Evolutionary conservation across 805 yeast genomes (phyloP).

Genomic region (Wickerhamomyces alni): DNA sequence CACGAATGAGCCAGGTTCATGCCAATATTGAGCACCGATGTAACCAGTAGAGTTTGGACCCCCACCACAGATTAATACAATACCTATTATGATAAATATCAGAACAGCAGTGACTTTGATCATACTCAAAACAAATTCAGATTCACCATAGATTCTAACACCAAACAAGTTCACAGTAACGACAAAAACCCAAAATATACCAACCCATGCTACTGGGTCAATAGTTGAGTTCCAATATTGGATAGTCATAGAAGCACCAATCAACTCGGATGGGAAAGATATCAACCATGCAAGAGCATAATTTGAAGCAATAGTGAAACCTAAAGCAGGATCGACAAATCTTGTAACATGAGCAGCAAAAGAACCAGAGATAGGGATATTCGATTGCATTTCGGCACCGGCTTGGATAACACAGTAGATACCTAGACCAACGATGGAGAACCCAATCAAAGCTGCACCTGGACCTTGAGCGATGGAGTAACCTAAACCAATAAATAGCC

Average conservation of each 20-base stretch:
- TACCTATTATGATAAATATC: conserved; percentile 45
- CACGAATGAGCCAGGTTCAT: conserved; percentile 47
- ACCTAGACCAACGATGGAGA: conserved; percentile 48
- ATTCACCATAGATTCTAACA: conserved; percentile 49
- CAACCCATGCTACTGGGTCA: conserved; percentile 55
- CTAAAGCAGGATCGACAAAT: conserved; percentile 50
- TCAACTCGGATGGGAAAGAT: conserved; percentile 52
- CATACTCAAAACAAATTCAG: conserved; percentile 41
- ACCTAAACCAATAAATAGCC: conserved; percentile 63
- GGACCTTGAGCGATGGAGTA: conserved; percentile 53
- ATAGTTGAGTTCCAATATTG: conserved; percentile 44
- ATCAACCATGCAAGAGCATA: conserved; percentile 53
- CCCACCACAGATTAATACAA: conserved; percentile 39
- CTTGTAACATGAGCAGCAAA: conserved; percentile 44
- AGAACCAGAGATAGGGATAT: conserved; percentile 49
- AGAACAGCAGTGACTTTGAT: conserved; percentile 40
- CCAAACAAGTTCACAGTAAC: conserved; percentile 44
- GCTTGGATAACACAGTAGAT: conserved; percentile 56
- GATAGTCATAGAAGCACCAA: conserved; percentile 54
- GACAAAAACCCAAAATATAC: conserved; percentile 44
- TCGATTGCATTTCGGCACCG: conserved; percentile 48
- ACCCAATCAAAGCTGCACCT: conserved; percentile 58
- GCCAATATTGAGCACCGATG: conserved; percentile 41
- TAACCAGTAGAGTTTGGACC: conserved; percentile 37
- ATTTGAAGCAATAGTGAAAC: conserved; percentile 48